Evolutionary conservation across 495 filamentous ascomycete species (phyloP).

Genomic region (Saxophila tyrrhenica): DNA sequence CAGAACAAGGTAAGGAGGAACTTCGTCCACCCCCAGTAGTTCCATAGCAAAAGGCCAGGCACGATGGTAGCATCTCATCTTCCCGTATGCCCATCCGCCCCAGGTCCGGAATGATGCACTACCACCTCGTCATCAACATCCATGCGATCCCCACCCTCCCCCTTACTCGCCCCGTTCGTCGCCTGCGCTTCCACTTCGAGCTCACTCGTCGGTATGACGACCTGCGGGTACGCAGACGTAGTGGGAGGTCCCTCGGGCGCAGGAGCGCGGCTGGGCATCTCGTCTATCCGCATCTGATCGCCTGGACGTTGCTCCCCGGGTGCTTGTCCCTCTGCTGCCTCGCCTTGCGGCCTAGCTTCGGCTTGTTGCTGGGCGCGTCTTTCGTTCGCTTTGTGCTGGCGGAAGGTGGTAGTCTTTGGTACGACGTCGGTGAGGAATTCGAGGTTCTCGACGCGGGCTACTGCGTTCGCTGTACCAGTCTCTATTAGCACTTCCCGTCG

Average conservation of each 20-base stretch:
- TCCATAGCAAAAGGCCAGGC: too few species aligned
- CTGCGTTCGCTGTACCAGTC: conserved; percentile 54
- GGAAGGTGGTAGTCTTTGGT: conserved; percentile 71
- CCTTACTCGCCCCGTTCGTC: background rate
- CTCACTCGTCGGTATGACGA: background rate
- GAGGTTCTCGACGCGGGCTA: conserved; percentile 81
- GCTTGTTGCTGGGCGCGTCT: background rate
- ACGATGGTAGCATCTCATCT: too few species aligned
- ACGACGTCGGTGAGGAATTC: conserved; percentile 90
- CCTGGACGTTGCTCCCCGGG: background rate
- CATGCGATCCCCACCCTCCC: background rate
- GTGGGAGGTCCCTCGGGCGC: background rate
- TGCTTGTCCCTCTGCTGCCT: background rate
- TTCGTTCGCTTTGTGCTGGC: conserved; percentile 54
- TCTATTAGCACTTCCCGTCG: background rate
- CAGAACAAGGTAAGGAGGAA: too few species aligned
- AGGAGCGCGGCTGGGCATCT: background rate
- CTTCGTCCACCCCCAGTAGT: too few species aligned
- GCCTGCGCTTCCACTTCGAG: background rate
- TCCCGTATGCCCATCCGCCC: too few species aligned
- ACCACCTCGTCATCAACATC: background rate
- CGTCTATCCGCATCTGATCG: background rate
- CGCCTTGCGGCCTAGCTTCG: background rate
- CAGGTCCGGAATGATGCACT: too few species aligned
- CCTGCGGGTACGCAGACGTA: background rate